phyloP scores from a whole-genome alignment of 257 asterid species.

The Prunella vulgaris region DNA sequence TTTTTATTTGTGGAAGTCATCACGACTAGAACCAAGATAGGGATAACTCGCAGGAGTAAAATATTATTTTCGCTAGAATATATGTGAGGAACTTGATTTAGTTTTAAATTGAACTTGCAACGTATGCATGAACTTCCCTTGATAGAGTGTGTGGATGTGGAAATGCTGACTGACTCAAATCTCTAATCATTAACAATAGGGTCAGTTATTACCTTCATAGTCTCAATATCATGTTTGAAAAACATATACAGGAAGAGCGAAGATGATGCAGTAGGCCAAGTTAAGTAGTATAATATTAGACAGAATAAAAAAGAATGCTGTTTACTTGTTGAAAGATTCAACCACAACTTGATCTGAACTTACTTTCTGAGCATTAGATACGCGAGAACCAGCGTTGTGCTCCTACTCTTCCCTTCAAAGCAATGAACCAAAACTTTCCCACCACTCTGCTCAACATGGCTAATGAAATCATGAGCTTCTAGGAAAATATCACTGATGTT shows the following conservation, averaged over 20 bases:
- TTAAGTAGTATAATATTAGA: neutral
- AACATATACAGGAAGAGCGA: neutral
- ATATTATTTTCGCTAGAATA: neutral
- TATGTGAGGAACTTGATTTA: neutral
- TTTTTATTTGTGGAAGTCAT: neutral
- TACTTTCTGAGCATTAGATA: slow-evolving; percentile 88
- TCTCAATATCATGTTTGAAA: neutral
- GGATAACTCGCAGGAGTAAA: neutral
- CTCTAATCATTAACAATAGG: neutral
- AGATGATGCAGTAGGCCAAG: too few relatives aligned
- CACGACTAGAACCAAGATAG: neutral
- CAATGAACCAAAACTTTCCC: slow-evolving; percentile 97
- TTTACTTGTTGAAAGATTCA: neutral
- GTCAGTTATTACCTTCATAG: neutral
- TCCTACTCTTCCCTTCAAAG: slow-evolving; percentile 97
- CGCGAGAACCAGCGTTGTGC: slow-evolving; percentile 88
- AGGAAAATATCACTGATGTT: slow-evolving; percentile 67
- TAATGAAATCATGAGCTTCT: slow-evolving; percentile 84
- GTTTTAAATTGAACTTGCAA: neutral
- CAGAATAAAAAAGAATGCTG: neutral
- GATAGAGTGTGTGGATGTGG: too few relatives aligned
- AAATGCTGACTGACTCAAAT: neutral
- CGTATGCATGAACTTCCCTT: too few relatives aligned
- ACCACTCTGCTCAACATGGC: slow-evolving; percentile 62
- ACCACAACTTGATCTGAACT: slow-evolving; percentile 18